These are phyloP conservation scores for Candida germanica DNA, from an alignment of 805 yeast species.

Conservation along the genomic window DNA sequence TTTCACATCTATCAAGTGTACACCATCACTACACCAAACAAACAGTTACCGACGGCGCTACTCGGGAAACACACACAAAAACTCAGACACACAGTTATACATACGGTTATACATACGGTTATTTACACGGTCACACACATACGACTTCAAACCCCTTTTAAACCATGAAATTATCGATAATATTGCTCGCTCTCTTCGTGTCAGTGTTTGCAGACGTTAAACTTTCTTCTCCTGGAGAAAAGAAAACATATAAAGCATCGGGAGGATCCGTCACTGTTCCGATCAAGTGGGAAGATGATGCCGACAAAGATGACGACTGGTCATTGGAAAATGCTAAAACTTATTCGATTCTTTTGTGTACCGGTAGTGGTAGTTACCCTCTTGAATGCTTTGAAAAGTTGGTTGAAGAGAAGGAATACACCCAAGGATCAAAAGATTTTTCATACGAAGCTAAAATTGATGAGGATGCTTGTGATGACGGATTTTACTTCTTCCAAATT, in stretches of 20 bases:
- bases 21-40: too few species aligned
- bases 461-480: conserved; percentile 51
- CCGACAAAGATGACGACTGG: conserved; percentile 38
- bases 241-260: conserved; percentile 36
- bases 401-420: conserved; percentile 9
- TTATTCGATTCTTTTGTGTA: conserved; percentile 58
- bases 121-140: too few species aligned
- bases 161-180: neutral
- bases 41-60: too few species aligned
- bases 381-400: conserved; percentile 41
- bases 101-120: too few species aligned
- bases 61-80: too few species aligned
- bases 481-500: conserved; percentile 72
- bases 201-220: conserved; percentile 43
- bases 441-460: conserved; percentile 43
- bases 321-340: conserved; percentile 39
- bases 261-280: conserved; percentile 31
- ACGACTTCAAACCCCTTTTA: neutral
- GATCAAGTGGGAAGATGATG: conserved; percentile 54
- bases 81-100: too few species aligned
- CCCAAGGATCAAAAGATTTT: conserved; percentile 2
- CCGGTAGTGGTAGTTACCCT: conserved; percentile 54
- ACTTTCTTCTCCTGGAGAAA: conserved; percentile 40
- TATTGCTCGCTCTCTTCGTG: neutral
- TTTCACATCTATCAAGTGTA: too few species aligned